Evolutionary conservation across 495 filamentous ascomycete species (phyloP).

Genomic region (Daldinia bambusicola): DNA sequence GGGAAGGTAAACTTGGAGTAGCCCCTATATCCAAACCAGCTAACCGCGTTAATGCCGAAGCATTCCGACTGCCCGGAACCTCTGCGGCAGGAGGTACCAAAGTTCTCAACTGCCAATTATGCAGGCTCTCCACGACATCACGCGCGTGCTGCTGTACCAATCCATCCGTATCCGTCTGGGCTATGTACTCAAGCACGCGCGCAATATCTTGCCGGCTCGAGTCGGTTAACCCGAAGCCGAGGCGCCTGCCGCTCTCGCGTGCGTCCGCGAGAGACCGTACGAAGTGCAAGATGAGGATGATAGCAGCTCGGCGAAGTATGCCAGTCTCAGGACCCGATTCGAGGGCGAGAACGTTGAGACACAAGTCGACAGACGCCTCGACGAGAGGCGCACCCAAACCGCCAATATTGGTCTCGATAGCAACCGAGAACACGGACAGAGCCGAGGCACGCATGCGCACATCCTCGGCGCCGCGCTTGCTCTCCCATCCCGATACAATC

Average conservation of each 20-base stretch:
- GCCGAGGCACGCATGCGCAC: conserved; percentile 81
- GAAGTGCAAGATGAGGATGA: conserved; percentile 73
- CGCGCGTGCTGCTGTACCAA: conserved; percentile 77
- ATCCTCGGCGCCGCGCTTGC: conserved; percentile 75
- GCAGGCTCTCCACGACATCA: conserved; percentile 75
- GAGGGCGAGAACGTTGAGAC: conserved; percentile 70
- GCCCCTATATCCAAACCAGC: conserved; percentile 56
- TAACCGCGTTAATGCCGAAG: conserved; percentile 49
- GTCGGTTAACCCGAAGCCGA: conserved; percentile 71
- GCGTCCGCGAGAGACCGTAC: conserved; percentile 71
- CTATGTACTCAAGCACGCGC: conserved; percentile 72
- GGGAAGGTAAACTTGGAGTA: conserved; percentile 36
- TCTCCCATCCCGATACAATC: conserved; percentile 80
- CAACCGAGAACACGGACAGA: conserved; percentile 73
- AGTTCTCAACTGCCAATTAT: conserved; percentile 71
- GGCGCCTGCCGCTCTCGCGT: conserved; percentile 59
- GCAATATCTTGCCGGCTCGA: conserved; percentile 70
- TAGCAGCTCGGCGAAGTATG: conserved; percentile 78
- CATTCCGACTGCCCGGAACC: conserved; percentile 18
- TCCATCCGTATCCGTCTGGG: conserved; percentile 74
- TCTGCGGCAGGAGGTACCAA: conserved; percentile 49
- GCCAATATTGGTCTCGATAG: conserved; percentile 72
- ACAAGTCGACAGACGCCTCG: conserved; percentile 71
- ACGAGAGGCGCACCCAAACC: conserved; percentile 67
- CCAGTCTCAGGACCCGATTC: conserved; percentile 71